phyloP scores from a whole-genome alignment of 495 filamentous ascomycete genomes.

The Penicillium subrubescens region DNA sequence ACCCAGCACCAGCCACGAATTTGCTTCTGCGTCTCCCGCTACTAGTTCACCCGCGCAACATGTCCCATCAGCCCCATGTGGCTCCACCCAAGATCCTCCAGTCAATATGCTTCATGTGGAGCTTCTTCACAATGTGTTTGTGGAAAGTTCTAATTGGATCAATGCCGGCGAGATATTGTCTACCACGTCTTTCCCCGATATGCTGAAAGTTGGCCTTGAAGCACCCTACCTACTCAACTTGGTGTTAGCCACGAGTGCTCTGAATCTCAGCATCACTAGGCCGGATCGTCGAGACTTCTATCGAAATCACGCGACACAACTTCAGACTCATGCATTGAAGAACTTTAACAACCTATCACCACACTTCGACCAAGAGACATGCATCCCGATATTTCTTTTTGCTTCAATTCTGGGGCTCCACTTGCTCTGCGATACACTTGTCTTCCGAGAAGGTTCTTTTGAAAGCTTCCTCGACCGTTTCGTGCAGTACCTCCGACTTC shows the following conservation, averaged over 20 bases:
- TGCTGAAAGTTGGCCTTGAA: conserved; percentile 18
- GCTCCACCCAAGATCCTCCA: conserved; percentile 16
- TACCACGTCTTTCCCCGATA: conserved; percentile 8
- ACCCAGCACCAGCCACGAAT: not conserved
- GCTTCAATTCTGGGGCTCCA: conserved; percentile 48
- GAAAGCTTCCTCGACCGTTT: conserved; percentile 41
- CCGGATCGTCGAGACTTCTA: conserved; percentile 6
- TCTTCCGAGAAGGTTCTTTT: conserved; percentile 29
- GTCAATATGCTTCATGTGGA: conserved; percentile 40
- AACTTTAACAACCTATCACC: conserved; percentile 9
- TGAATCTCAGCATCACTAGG: conserved; percentile 19
- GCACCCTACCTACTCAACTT: conserved; percentile 24
- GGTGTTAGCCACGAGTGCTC: conserved; percentile 14
- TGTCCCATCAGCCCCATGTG: not conserved
- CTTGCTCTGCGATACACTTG: conserved; percentile 45
- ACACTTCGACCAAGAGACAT: conserved; percentile 28
- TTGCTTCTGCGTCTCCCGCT: conserved; percentile 8
- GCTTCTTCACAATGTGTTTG: conserved; percentile 31
- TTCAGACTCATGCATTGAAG: conserved; percentile 17
- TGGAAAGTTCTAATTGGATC: conserved; percentile 13
- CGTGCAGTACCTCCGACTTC: conserved; percentile 42
- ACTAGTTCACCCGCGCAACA: conserved; percentile 8
- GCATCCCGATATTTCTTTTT: conserved; percentile 51
- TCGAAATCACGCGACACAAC: conserved; percentile 13
- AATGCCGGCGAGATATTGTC: not conserved